Evolutionary conservation across 805 yeast genomes (phyloP), one percentile per base, ranked within the genome.

Genomic region (Middelhovenomyces tepae): DNA sequence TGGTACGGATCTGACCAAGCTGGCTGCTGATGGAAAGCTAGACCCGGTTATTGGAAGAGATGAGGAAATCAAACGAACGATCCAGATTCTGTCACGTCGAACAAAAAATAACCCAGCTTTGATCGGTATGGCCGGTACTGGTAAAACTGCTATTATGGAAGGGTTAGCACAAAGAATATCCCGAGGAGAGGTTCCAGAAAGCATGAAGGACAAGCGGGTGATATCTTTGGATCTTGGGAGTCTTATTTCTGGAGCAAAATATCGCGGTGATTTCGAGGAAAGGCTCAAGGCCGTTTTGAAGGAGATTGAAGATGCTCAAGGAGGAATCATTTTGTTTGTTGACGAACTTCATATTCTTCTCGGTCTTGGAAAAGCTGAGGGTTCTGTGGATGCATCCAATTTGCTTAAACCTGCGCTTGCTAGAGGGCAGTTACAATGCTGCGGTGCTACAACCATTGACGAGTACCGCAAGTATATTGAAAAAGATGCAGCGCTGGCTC

Each of bases 41-140:
- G 98, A 89, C 50, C 98, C 98, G 0, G 97, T 91, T 15, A 91
- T 89, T 49, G 98, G 98, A 3, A 68, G 97, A 42, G 97, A 91
- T 50, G 95, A 87, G 42, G 97, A 91, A 53, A 91, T 89, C 36
- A 70, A 89, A 38, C 67, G 98, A 38, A 89, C 97, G 0, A 79
- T 89, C 36, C 97, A 89, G 54, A 87, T 89, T 30, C 61, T 89
- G 28, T 84, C 95, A 1, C 66, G 98, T 46, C 69, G 97, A 54
- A 86, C 96, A 1, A 89, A 89, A 58, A 91, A 91, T 56, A 89
- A 89, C 51, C 98, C 98, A 0, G 94, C 91, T 1, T 58, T 89
- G 35, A 86, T 91, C 26, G 98, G 98, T 42, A 75, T 82, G 45
- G 98, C 98, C 1, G 98, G 98, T 60, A 93, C 95, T 0, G 98